Percentiles rank a stretch among this genome's conserved stretches.
phyloP scores from a whole-genome alignment of 306 rosid species.

The Sophora flavescens region DNA sequence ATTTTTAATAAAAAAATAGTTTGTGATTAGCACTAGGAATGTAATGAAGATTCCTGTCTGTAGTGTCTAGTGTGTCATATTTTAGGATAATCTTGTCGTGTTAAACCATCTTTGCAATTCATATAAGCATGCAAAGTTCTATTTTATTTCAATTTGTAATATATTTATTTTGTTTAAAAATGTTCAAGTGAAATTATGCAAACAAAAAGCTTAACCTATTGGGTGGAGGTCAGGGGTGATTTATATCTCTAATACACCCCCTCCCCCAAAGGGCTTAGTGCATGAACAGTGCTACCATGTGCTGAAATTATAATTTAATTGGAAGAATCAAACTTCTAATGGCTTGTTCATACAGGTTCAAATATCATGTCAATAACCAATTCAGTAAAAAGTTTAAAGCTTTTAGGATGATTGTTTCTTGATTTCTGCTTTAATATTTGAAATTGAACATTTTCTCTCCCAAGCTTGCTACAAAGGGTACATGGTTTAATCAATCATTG shows the following conservation, averaged over 20 bases:
- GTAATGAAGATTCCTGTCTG: constrained; percentile 31
- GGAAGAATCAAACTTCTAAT: constrained; percentile 13
- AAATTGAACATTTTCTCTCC: background rate
- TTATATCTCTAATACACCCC: background rate
- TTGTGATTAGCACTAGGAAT: constrained; percentile 19
- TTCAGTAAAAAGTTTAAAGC: background rate
- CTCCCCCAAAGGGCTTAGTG: background rate
- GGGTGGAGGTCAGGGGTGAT: background rate
- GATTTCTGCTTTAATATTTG: constrained; percentile 22
- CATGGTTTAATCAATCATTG: constrained; percentile 29
- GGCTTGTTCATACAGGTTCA: constrained; percentile 2
- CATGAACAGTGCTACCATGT: background rate
- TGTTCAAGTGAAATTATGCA: constrained; percentile 22
- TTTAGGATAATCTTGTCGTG: constrained; percentile 36
- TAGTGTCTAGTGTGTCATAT: constrained; percentile 11
- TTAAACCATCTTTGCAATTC: background rate
- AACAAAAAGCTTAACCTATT: constrained; percentile 9
- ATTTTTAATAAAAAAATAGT: background rate
- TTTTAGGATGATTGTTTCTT: constrained; percentile 21
- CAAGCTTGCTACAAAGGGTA: constrained; percentile 16
- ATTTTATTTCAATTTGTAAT: background rate
- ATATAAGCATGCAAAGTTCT: constrained; percentile 40
- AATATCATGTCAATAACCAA: background rate
- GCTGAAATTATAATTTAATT: constrained; percentile 1
- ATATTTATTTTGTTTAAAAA: background rate